Evolutionary conservation across 345 rosid genomes (phyloP).

Genomic region (Rhodomyrtus tomentosa): DNA sequence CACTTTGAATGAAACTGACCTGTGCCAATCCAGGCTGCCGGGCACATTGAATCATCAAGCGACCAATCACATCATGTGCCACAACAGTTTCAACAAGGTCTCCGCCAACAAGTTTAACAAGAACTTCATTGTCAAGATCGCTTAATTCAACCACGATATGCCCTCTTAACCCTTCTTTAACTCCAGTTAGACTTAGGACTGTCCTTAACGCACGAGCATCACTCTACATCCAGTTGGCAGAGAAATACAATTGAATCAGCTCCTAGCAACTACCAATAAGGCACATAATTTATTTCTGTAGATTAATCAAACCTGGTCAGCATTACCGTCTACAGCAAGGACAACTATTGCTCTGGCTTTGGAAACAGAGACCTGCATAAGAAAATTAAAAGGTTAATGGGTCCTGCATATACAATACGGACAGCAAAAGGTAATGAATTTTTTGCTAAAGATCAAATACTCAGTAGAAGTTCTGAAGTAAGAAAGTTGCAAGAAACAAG

Average conservation of each 20-base stretch:
- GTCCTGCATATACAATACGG: background rate
- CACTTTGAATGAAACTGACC: constrained; percentile 20
- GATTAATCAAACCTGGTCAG: constrained; percentile 55
- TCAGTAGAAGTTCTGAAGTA: background rate
- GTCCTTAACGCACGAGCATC: constrained; percentile 80
- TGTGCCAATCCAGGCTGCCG: constrained; percentile 75
- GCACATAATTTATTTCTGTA: background rate
- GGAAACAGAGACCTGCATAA: constrained; percentile 58
- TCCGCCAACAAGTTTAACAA: constrained; percentile 73
- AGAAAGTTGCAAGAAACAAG: background rate
- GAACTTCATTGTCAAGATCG: constrained; percentile 70
- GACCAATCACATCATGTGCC: constrained; percentile 77
- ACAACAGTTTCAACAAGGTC: constrained; percentile 70
- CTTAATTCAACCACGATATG: constrained; percentile 71
- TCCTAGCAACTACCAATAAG: background rate
- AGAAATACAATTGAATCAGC: background rate
- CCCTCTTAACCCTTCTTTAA: constrained; percentile 62
- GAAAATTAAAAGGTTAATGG: background rate
- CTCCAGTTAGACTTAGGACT: constrained; percentile 63
- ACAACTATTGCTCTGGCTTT: constrained; percentile 64
- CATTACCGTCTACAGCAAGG: constrained; percentile 75
- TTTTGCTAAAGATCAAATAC: background rate
- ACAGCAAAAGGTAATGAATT: background rate
- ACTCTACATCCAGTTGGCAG: constrained; percentile 25
- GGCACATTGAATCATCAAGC: constrained; percentile 81